phyloP scores from a whole-genome alignment of 2,329 filamentous ascomycete species.

The Alternaria sp. region DNA sequence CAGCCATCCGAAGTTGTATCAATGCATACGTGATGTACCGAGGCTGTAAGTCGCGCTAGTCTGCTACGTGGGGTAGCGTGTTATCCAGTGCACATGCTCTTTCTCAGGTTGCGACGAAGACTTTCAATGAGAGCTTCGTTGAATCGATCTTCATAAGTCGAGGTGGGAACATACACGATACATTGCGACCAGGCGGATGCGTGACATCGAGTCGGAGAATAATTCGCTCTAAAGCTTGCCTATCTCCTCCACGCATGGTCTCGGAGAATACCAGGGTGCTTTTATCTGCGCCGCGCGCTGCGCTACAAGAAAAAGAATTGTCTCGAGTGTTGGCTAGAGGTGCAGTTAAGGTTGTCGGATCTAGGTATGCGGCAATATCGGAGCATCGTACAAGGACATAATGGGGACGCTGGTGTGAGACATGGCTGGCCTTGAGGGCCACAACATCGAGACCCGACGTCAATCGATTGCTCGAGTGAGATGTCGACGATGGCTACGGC shows the following conservation, averaged over 20 bases:
- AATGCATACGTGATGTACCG: conserved; percentile 9
- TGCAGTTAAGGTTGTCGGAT: conserved; percentile 30
- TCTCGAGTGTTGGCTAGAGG: background rate
- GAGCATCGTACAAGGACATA: conserved; percentile 10
- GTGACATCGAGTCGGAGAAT: background rate
- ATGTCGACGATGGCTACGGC: background rate
- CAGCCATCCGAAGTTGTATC: background rate
- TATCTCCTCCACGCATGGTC: background rate
- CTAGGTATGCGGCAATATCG: conserved; percentile 14
- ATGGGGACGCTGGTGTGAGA: conserved; percentile 9
- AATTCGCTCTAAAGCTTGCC: background rate
- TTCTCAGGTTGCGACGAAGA: background rate
- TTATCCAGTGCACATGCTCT: background rate
- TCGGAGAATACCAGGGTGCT: background rate
- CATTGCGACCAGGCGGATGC: background rate
- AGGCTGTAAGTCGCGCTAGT: conserved; percentile 8
- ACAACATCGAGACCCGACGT: background rate
- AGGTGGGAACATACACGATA: background rate
- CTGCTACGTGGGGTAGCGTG: background rate
- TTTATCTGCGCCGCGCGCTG: background rate
- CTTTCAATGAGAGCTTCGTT: background rate
- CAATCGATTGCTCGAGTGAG: background rate
- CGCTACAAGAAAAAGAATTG: background rate
- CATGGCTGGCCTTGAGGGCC: conserved; percentile 11
- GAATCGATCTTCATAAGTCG: background rate